These are phyloP conservation scores for Hirsutella thompsonii DNA, from an alignment of 2,329 filamentous ascomycete genomes.

Conservation along the genomic window DNA sequence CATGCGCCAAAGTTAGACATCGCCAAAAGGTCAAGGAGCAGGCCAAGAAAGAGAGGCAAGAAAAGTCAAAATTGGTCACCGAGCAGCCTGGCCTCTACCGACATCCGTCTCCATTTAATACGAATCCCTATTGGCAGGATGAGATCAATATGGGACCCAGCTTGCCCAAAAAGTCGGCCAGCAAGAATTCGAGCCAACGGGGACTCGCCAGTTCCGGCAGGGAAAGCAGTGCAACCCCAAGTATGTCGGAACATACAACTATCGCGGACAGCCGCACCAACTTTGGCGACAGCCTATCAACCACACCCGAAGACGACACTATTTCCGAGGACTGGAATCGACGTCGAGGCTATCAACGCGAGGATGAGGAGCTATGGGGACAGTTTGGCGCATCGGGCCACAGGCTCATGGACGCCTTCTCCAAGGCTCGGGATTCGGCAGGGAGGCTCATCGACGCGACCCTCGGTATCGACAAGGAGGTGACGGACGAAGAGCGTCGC, in stretches of 20 bases:
- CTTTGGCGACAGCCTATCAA: conserved; percentile 15
- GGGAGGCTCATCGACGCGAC: conserved; percentile 39
- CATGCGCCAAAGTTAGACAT: conserved; percentile 60
- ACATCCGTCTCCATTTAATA: conserved; percentile 72
- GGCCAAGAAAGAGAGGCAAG: conserved; percentile 53
- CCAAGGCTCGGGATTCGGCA: conserved; percentile 43
- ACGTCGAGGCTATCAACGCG: conserved; percentile 62
- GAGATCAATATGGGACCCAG: conserved; percentile 76
- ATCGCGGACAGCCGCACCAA: conserved; percentile 22
- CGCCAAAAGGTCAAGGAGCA: conserved; percentile 58
- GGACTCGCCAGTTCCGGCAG: conserved; percentile 44
- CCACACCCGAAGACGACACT: conserved; percentile 23
- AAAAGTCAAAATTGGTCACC: conserved; percentile 50
- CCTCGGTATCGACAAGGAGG: conserved; percentile 36
- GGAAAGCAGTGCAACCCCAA: conserved; percentile 33
- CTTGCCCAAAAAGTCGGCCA: conserved; percentile 48
- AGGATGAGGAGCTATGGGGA: conserved; percentile 82
- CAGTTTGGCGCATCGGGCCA: conserved; percentile 36
- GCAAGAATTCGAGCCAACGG: conserved; percentile 45
- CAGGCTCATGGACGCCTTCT: conserved; percentile 43
- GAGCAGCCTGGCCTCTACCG: conserved; percentile 63
- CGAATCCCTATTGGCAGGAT: conserved; percentile 79
- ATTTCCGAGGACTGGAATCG: conserved; percentile 53
- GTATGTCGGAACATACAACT: conserved; percentile 24
- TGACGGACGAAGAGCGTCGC: conserved; percentile 39